Evolutionary conservation across 495 filamentous ascomycete species (phyloP).

Genomic region (Xylaria venustula): DNA sequence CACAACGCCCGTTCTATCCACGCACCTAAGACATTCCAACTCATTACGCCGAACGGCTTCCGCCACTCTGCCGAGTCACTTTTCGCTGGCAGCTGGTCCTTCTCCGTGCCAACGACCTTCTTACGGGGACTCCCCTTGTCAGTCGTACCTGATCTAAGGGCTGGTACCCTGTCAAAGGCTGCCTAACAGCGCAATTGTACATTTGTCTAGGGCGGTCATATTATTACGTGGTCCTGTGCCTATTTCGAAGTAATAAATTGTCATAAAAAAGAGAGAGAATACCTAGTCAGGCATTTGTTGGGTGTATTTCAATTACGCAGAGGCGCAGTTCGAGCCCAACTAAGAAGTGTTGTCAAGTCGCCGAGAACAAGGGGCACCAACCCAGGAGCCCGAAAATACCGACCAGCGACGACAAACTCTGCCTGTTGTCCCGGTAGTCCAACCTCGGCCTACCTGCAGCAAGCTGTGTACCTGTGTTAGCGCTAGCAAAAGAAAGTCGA

Average conservation of each 20-base stretch:
- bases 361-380: not conserved
- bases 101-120: not conserved
- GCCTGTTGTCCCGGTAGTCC: not conserved
- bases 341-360: not conserved
- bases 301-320: not conserved
- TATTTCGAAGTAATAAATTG: not conserved
- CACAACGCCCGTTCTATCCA: too few species aligned
- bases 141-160: not conserved
- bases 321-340: slow-evolving; percentile 3
- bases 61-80: not conserved
- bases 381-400: not conserved
- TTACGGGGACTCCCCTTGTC: not conserved
- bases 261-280: too few species aligned
- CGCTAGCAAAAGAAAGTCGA: not conserved
- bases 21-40: not conserved
- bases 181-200: not conserved
- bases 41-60: not conserved
- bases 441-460: not conserved
- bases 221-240: not conserved
- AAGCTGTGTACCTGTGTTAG: not conserved
- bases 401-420: not conserved
- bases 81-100: not conserved
- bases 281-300: not conserved
- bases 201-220: not conserved
- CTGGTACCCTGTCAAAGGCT: not conserved